Conservation (phyloP, 1,139 yeast genomes). For the Hyphopichia khmerensis region DNA sequence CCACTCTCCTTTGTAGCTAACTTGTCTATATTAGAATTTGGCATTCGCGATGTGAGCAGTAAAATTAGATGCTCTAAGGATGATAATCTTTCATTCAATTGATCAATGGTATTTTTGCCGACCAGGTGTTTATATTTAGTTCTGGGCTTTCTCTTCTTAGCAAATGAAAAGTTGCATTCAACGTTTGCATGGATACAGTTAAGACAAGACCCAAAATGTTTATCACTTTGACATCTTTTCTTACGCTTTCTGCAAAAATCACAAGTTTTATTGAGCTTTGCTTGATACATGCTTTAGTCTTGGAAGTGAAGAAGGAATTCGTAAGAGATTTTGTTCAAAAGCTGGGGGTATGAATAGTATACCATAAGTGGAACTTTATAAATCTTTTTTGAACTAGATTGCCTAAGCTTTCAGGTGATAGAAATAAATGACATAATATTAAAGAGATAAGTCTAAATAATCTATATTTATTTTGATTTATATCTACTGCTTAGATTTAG, state of each 20-base stretch:
- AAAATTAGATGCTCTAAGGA: background rate
- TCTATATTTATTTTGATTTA: too few species aligned
- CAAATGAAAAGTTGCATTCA: conserved; percentile 15
- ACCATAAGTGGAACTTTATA: too few species aligned
- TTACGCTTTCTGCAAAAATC: conserved; percentile 24
- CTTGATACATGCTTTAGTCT: background rate
- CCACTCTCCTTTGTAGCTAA: too few species aligned
- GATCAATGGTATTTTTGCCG: conserved; percentile 1
- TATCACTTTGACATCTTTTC: conserved; percentile 23
- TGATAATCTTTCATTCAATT: conserved; percentile 10
- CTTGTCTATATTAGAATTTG: too few species aligned
- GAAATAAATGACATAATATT: too few species aligned
- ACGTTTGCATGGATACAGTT: background rate
- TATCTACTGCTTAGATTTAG: too few species aligned
- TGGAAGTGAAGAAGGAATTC: too few species aligned
- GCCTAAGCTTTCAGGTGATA: too few species aligned
- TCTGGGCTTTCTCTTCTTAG: conserved; percentile 14
- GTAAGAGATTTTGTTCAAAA: too few species aligned
- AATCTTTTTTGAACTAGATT: too few species aligned
- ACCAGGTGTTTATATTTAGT: background rate
- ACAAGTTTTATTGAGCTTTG: conserved; percentile 10
- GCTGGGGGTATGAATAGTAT: too few species aligned
- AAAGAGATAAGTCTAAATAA: too few species aligned
- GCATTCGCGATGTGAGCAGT: background rate
- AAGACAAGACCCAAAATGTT: conserved; percentile 4